A percentile compares a stretch with the other conserved stretches of the same genome.
These are phyloP conservation scores for Kodamaea alishanica DNA, from an alignment of 1,139 yeast species.

Conservation along the genomic window DNA sequence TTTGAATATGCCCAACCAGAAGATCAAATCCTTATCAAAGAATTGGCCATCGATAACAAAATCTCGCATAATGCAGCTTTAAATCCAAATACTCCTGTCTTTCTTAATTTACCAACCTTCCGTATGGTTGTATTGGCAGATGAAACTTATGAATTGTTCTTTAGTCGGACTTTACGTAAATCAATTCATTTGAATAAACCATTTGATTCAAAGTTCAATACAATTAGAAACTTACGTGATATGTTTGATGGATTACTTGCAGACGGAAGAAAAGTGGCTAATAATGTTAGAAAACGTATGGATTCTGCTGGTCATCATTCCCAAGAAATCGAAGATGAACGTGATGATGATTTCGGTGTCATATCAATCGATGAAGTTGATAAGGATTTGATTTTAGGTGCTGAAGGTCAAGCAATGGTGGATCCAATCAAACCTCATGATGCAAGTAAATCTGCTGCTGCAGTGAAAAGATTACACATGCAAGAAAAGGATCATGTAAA, in stretches of 20 bases:
- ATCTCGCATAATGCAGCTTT: constrained; percentile 68
- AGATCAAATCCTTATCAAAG: constrained; percentile 41
- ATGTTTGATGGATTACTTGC: constrained; percentile 90
- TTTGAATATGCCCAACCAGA: constrained; percentile 85
- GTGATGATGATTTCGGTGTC: constrained; percentile 48
- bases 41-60: constrained; percentile 36
- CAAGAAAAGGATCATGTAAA: constrained; percentile 4
- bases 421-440: constrained; percentile 14
- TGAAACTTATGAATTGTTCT: constrained; percentile 84
- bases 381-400: constrained; percentile 44
- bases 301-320: constrained; percentile 55
- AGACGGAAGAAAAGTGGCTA: constrained; percentile 88
- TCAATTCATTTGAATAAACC: constrained; percentile 67
- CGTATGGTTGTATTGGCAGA: constrained; percentile 94
- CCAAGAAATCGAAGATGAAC: constrained; percentile 41
- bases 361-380: constrained; percentile 46
- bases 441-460: neutral
- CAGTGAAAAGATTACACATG: constrained; percentile 51
- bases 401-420: constrained; percentile 40
- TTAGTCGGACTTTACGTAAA: constrained; percentile 60
- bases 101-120: constrained; percentile 80
- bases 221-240: constrained; percentile 67
- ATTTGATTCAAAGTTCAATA: constrained; percentile 41
- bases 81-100: constrained; percentile 74
- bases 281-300: constrained; percentile 80